A percentile compares a stretch with the other conserved stretches of the same genome.
phyloP scores from a whole-genome alignment of 371 early-diverging fungal genomes.

The Apophysomyces ossiformis region DNA sequence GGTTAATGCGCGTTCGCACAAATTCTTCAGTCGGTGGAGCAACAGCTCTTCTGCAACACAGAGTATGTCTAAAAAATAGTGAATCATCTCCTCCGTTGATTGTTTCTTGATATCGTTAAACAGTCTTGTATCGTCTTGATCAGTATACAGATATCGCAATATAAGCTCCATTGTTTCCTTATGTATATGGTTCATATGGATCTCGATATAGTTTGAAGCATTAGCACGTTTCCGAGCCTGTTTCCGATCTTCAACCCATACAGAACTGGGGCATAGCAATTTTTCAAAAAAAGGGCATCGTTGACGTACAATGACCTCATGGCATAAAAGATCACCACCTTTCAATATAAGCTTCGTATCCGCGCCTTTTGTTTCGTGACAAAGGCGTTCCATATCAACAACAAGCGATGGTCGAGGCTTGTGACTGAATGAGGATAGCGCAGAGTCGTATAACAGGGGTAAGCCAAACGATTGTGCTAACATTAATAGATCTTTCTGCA shows the following conservation, averaged over 20 bases:
- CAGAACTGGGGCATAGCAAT: conserved; percentile 52
- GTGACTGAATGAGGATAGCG: conserved; percentile 31
- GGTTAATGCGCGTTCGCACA: conserved; percentile 55
- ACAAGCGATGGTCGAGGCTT: conserved; percentile 28
- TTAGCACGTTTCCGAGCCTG: neutral
- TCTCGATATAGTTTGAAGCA: conserved; percentile 21
- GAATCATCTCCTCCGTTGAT: conserved; percentile 53
- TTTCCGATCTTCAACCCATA: conserved; percentile 57
- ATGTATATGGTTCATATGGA: conserved; percentile 56
- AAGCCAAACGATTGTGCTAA: conserved; percentile 36
- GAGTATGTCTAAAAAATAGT: conserved; percentile 58
- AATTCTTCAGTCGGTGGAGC: conserved; percentile 58
- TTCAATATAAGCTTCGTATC: conserved; percentile 53
- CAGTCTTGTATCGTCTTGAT: conserved; percentile 38
- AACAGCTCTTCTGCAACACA: conserved; percentile 70
- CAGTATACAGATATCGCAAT: conserved; percentile 59
- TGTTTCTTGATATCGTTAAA: conserved; percentile 47
- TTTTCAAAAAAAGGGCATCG: conserved; percentile 70
- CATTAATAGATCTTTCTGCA: conserved; percentile 37
- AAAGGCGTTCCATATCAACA: conserved; percentile 13
- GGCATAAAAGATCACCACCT: conserved; percentile 45
- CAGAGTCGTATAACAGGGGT: conserved; percentile 29
- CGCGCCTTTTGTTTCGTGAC: conserved; percentile 12
- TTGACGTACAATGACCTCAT: conserved; percentile 63
- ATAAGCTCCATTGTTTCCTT: conserved; percentile 51